Conservation (phyloP, 805 yeast species). For the Lachancea fermentati region DNA sequence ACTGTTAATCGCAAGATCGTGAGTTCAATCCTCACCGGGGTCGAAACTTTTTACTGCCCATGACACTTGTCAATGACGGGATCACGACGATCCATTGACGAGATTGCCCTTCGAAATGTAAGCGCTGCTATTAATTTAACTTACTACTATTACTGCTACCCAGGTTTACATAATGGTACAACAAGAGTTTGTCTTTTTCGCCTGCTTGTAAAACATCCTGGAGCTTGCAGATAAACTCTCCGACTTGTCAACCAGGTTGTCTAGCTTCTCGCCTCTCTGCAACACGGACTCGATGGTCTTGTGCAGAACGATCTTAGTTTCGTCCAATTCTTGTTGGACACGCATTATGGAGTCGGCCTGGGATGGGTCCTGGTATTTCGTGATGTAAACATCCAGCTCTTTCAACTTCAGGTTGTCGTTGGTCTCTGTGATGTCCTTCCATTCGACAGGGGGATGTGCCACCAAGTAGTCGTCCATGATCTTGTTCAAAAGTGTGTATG, state of each 20-base stretch:
- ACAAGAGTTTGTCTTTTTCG: conserved; percentile 90
- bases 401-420: conserved; percentile 30
- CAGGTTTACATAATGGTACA: conserved; percentile 73
- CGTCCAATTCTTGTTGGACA: conserved; percentile 96
- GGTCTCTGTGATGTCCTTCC: conserved; percentile 50
- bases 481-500: conserved; percentile 87
- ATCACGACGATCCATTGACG: no score
- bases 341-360: conserved; percentile 96
- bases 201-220: conserved; percentile 93
- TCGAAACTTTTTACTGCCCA: conserved; percentile 28
- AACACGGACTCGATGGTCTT: conserved; percentile 91
- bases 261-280: conserved; percentile 95
- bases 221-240: conserved; percentile 86
- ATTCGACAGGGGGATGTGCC: conserved; percentile 68
- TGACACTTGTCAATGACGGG: no score
- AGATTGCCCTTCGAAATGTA: no score
- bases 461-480: conserved; percentile 84
- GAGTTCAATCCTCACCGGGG: conserved; percentile 58
- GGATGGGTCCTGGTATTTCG: conserved; percentile 90
- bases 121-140: no score
- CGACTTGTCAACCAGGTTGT: conserved; percentile 88
- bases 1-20: conserved; percentile 61
- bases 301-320: conserved; percentile 92
- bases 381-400: conserved; percentile 61
- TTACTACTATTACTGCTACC: no score